phyloP scores from a whole-genome alignment of 2,329 filamentous ascomycete genomes.

The Diaporthe helianthi region DNA sequence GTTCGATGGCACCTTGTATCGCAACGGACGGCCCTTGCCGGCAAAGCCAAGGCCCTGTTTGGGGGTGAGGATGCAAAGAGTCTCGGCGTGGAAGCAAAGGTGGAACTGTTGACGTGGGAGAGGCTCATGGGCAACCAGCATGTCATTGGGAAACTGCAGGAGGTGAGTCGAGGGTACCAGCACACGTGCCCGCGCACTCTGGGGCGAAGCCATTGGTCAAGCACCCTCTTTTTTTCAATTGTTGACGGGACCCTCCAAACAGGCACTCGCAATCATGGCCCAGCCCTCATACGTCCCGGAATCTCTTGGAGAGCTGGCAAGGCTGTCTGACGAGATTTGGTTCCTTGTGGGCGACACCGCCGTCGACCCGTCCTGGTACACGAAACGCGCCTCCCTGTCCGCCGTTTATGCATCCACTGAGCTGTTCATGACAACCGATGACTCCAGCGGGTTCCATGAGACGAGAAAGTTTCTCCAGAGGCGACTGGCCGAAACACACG shows the following conservation, averaged over 20 bases:
- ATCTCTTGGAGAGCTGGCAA: constrained; percentile 79
- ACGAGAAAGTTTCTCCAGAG: constrained; percentile 83
- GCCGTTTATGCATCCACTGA: constrained; percentile 76
- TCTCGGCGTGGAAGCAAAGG: constrained; percentile 65
- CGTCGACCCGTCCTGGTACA: constrained; percentile 90
- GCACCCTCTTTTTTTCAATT: background rate
- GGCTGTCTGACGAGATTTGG: constrained; percentile 91
- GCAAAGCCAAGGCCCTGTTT: constrained; percentile 50
- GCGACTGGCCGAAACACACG: constrained; percentile 73
- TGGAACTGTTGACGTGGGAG: constrained; percentile 77
- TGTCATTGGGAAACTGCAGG: constrained; percentile 82
- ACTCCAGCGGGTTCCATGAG: constrained; percentile 73
- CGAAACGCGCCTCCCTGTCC: constrained; percentile 63
- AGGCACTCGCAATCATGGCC: constrained; percentile 92
- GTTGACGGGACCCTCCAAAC: constrained; percentile 19
- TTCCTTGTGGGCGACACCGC: constrained; percentile 82
- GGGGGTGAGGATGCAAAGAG: constrained; percentile 42
- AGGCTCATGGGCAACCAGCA: constrained; percentile 76
- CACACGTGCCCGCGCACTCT: background rate
- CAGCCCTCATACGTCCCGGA: constrained; percentile 78
- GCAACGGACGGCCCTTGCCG: constrained; percentile 67
- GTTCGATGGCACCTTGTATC: constrained; percentile 78
- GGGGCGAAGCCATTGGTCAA: background rate
- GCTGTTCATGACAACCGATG: constrained; percentile 93
- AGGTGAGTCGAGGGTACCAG: constrained; percentile 63